These are phyloP conservation scores for Penicillium ucsense DNA, from an alignment of 495 filamentous ascomycete species.

Conservation along the genomic window DNA sequence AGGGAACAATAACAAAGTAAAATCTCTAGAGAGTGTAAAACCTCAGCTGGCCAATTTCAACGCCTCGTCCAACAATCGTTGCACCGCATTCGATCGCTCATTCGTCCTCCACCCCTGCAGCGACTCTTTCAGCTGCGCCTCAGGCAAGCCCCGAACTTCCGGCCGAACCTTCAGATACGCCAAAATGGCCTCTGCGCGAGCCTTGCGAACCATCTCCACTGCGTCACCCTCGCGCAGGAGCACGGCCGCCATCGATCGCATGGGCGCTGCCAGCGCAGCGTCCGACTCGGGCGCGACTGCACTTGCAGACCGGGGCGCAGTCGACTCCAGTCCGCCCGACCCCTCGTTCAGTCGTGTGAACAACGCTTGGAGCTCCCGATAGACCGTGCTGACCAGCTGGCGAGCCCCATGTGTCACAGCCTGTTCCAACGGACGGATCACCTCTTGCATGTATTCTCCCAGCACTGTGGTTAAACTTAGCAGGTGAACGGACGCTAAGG, in stretches of 20 bases:
- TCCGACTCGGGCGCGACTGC: background rate
- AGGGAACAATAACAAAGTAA: background rate
- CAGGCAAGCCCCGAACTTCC: conserved; percentile 15
- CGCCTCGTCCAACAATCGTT: conserved; percentile 30
- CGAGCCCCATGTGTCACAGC: conserved; percentile 27
- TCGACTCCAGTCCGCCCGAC: conserved; percentile 6
- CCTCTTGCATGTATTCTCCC: conserved; percentile 21
- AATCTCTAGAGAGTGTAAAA: background rate
- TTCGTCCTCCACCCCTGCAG: conserved; percentile 24
- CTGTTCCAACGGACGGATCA: conserved; percentile 23
- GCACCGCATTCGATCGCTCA: conserved; percentile 30
- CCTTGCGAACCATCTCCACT: conserved; percentile 32
- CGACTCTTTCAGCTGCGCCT: conserved; percentile 9
- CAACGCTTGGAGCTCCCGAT: conserved; percentile 31
- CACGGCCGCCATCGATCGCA: conserved; percentile 23
- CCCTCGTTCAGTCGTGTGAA: conserved; percentile 28
- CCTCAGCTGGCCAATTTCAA: conserved; percentile 7
- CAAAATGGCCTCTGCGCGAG: conserved; percentile 29
- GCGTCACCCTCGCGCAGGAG: conserved; percentile 28
- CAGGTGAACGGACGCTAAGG: conserved; percentile 19
- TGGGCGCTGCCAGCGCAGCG: conserved; percentile 13
- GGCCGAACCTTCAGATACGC: conserved; percentile 27
- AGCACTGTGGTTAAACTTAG: conserved; percentile 23
- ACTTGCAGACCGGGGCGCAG: background rate
- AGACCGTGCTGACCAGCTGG: conserved; percentile 33